A percentile compares a stretch with the other conserved stretches of the same genome.
Evolutionary conservation across 1,139 yeast genomes (phyloP).

Genomic region (Ashbya aceris): DNA sequence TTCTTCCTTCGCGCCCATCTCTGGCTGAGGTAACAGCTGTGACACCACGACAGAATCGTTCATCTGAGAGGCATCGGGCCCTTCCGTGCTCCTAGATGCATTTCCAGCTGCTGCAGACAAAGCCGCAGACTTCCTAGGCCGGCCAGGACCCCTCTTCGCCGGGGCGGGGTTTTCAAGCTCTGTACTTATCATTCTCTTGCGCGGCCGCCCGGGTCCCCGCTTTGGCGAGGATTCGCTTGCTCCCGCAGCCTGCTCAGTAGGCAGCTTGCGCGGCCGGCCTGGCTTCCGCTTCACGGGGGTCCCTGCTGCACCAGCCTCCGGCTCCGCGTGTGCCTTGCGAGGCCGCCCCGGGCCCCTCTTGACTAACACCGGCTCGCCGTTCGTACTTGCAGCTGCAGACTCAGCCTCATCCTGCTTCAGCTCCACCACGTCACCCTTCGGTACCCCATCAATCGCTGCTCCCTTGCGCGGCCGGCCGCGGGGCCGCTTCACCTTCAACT

Average conservation of each 20-base stretch:
- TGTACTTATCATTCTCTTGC: not conserved
- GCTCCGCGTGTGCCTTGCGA: not conserved
- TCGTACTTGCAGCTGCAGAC: not conserved
- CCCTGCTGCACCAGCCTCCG: not conserved
- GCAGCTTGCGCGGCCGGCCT: constrained; percentile 2
- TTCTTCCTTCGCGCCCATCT: too few relatives aligned
- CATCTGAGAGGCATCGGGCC: too few relatives aligned
- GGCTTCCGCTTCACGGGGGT: not conserved
- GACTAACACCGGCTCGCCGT: not conserved
- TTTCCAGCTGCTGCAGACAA: too few relatives aligned
- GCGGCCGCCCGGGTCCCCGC: constrained; percentile 4
- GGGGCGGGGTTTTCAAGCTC: not conserved
- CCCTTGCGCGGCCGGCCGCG: constrained; percentile 6
- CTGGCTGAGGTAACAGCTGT: too few relatives aligned
- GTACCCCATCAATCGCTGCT: not conserved
- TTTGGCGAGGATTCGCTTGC: not conserved
- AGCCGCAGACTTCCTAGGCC: not conserved
- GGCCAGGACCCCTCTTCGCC: not conserved
- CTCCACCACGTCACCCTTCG: not conserved
- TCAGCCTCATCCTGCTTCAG: not conserved
- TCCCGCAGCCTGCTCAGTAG: not conserved
- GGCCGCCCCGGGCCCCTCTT: constrained; percentile 3
- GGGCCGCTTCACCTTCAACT: constrained; percentile 5
- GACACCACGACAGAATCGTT: too few relatives aligned
- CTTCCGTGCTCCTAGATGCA: too few relatives aligned